These are phyloP conservation scores for Boletus sensibilis DNA, from an alignment of 768 basidiomycete species.

Conservation along the genomic window DNA sequence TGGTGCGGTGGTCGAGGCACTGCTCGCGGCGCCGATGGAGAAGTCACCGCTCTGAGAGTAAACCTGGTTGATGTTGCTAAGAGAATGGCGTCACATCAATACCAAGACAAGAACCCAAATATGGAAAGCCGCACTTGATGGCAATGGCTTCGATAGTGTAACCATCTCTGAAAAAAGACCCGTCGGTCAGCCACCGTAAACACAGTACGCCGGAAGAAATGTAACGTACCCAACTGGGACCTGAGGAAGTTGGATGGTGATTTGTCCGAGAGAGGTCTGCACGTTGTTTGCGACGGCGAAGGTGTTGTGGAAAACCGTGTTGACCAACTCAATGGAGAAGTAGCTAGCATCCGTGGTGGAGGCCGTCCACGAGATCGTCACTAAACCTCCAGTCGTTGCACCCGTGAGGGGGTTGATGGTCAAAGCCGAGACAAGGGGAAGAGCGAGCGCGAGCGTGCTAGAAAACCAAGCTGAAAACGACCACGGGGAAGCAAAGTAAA, in stretches of 20 bases:
- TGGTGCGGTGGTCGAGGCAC: constrained; percentile 1
- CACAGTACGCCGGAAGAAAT: background rate
- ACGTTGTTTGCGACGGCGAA: constrained; percentile 60
- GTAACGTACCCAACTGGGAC: constrained; percentile 44
- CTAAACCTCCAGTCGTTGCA: constrained; percentile 30
- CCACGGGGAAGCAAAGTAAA: rapidly evolving
- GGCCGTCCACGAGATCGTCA: constrained; percentile 50
- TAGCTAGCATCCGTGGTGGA: constrained; percentile 38
- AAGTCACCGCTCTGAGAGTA: constrained; percentile 43
- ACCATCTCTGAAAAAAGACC: constrained; percentile 33
- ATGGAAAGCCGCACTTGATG: constrained; percentile 31
- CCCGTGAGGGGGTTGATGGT: constrained; percentile 39
- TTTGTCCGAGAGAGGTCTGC: constrained; percentile 29
- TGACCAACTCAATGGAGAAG: constrained; percentile 49
- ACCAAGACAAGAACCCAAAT: background rate
- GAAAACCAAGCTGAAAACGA: background rate
- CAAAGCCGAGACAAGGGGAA: constrained; percentile 47
- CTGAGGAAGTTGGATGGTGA: constrained; percentile 45
- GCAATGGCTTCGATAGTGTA: constrained; percentile 52
- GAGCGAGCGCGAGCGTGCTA: constrained; percentile 45
- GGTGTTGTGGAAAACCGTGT: constrained; percentile 48
- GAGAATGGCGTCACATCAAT: background rate
- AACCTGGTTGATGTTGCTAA: constrained; percentile 45
- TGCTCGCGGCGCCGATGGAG: constrained; percentile 33
- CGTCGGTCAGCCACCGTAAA: background rate